Percentiles rank a stretch among this genome's conserved stretches.
Evolutionary conservation across 2,329 filamentous ascomycete genomes (phyloP).

Genomic region (Scolecobasidium constrictum): DNA sequence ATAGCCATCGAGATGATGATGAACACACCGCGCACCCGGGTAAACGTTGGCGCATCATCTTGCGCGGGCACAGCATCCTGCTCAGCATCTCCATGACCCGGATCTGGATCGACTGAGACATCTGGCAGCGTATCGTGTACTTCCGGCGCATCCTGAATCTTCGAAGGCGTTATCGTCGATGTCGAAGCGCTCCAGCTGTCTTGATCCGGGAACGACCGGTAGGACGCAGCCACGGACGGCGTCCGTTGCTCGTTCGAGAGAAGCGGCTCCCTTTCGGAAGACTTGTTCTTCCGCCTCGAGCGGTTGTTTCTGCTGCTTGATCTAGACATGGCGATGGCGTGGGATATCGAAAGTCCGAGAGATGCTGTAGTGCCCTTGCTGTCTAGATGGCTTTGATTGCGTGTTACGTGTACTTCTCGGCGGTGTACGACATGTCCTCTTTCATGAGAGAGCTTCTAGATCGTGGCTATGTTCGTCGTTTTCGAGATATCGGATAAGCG

Average conservation of each 20-base stretch:
- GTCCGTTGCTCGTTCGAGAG: conserved; percentile 1
- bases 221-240: conserved; percentile 4
- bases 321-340: too few relatives aligned
- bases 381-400: too few relatives aligned
- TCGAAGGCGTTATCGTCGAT: conserved; percentile 3
- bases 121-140: conserved; percentile 1
- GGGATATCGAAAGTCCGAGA: too few relatives aligned
- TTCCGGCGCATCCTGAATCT: not conserved
- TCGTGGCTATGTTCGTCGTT: too few relatives aligned
- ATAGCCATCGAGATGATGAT: conserved; percentile 4
- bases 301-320: not conserved
- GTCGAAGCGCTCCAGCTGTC: conserved; percentile 7
- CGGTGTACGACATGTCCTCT: too few relatives aligned
- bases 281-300: not conserved
- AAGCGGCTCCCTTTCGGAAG: conserved; percentile 2
- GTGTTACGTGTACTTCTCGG: too few relatives aligned
- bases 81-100: not conserved
- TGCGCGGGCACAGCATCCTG: not conserved
- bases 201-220: conserved; percentile 7
- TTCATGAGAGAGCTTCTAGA: too few relatives aligned
- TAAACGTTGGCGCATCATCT: conserved; percentile 4
- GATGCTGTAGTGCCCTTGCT: too few relatives aligned
- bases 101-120: not conserved
- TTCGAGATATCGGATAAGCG: too few relatives aligned
- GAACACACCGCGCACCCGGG: not conserved